Conservation (phyloP, 345 rosid species). For the Euphorbia pulcherrima region DNA sequence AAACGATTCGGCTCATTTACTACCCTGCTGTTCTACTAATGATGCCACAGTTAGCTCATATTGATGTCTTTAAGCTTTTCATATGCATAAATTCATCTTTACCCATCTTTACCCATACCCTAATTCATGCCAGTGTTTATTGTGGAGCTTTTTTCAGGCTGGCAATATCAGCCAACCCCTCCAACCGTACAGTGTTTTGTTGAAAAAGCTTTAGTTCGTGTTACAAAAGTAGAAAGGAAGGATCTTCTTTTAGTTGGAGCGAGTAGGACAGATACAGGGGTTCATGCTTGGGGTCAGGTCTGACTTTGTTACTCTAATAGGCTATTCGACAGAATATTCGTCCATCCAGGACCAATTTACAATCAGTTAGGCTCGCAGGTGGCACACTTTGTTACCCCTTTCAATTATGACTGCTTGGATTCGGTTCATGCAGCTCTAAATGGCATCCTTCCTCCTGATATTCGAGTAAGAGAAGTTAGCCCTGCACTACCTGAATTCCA, state of each 20-base stretch:
- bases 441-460: slow-evolving; percentile 78
- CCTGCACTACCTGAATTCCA: slow-evolving; percentile 74
- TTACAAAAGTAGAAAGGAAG: slow-evolving; percentile 62
- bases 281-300: slow-evolving; percentile 99
- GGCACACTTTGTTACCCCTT: slow-evolving; percentile 88
- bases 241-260: slow-evolving; percentile 76
- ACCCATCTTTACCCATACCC: neutral
- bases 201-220: slow-evolving; percentile 62
- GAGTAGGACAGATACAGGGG: slow-evolving; percentile 86
- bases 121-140: neutral
- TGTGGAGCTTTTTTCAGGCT: slow-evolving; percentile 44
- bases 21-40: no score
- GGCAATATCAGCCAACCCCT: slow-evolving; percentile 86
- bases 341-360: slow-evolving; percentile 25
- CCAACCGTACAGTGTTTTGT: slow-evolving; percentile 77
- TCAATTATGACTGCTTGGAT: slow-evolving; percentile 64
- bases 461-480: slow-evolving; percentile 76
- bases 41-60: neutral
- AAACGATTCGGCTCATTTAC: no score
- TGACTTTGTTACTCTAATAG: slow-evolving; percentile 23
- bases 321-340: slow-evolving; percentile 12
- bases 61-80: slow-evolving; percentile 1
- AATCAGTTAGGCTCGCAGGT: slow-evolving; percentile 47
- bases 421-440: slow-evolving; percentile 67
- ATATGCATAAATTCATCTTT: neutral